Percentiles rank a stretch among this genome's conserved stretches.
These are phyloP conservation scores for Solanum chaucha DNA, from an alignment of 257 asterid species.

Conservation along the genomic window DNA sequence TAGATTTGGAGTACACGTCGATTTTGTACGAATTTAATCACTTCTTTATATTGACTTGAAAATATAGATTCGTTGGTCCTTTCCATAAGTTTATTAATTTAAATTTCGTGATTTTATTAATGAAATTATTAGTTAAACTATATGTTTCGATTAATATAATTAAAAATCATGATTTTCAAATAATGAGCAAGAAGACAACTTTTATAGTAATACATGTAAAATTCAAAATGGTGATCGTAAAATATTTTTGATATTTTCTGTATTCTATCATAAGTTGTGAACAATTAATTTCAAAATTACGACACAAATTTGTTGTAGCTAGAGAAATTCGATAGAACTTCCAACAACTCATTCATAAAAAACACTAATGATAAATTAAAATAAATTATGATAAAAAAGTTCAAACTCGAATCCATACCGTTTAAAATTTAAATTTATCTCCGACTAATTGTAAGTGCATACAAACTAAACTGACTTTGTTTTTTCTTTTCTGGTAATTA, in stretches of 20 bases:
- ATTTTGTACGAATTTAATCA: not conserved
- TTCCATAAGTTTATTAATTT: not conserved
- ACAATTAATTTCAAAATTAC: not conserved
- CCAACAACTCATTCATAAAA: not conserved
- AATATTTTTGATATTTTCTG: not conserved
- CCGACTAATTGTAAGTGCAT: not conserved
- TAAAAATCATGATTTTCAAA: not conserved
- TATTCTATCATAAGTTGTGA: not conserved
- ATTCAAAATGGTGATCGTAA: not conserved
- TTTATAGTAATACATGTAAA: not conserved
- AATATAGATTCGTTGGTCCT: not conserved
- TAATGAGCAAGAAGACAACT: not conserved
- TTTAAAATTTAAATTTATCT: not conserved
- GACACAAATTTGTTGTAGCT: not conserved
- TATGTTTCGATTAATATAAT: not conserved
- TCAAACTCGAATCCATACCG: not conserved
- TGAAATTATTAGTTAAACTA: not conserved
- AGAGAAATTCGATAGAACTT: not conserved
- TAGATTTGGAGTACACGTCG: conserved; percentile 1
- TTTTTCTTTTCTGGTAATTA: not conserved
- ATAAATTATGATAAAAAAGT: not conserved
- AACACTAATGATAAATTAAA: not conserved
- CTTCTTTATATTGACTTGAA: not conserved
- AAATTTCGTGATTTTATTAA: not conserved
- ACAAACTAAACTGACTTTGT: not conserved